These are phyloP conservation scores for Xylariaceae sp. DNA, from an alignment of 2,329 filamentous ascomycete species.

Conservation along the genomic window DNA sequence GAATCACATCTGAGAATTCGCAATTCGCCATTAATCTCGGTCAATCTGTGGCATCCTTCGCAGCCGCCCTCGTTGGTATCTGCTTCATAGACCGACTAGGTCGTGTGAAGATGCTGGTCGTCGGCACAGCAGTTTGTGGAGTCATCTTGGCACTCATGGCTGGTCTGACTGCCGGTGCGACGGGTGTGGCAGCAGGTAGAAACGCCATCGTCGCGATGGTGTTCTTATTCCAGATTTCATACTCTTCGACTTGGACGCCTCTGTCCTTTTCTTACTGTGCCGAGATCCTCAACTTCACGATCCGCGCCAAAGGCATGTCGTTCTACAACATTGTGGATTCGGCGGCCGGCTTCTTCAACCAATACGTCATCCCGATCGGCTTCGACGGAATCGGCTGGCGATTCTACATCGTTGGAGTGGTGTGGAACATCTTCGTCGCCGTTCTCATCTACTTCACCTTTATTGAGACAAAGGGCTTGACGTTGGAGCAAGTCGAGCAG, in stretches of 20 bases:
- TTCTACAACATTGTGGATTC: conserved; percentile 5
- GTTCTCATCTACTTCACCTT: neutral
- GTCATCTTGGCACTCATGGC: neutral
- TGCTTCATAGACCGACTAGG: neutral
- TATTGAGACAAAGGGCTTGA: neutral
- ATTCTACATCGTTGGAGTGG: neutral
- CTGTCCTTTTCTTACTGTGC: neutral
- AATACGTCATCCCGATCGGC: conserved; percentile 9
- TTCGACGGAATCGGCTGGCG: conserved; percentile 2
- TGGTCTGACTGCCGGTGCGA: neutral
- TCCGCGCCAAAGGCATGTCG: conserved; percentile 7
- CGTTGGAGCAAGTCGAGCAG: neutral
- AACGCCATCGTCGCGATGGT: neutral
- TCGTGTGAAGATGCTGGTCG: neutral
- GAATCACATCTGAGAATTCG: neutral
- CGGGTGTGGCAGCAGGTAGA: neutral
- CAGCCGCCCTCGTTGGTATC: too few relatives aligned
- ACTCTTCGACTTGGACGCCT: neutral
- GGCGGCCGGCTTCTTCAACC: conserved; percentile 3
- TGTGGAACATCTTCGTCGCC: neutral
- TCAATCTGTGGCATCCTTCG: too few relatives aligned
- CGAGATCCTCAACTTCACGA: conserved; percentile 5
- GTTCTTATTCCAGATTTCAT: neutral
- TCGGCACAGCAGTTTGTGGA: neutral
- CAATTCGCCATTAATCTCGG: too few relatives aligned